A percentile compares a stretch with the other conserved stretches of the same genome.
Conservation (phyloP, 2,329 filamentous ascomycete genomes). For the Leptographium galeiforme region DNA sequence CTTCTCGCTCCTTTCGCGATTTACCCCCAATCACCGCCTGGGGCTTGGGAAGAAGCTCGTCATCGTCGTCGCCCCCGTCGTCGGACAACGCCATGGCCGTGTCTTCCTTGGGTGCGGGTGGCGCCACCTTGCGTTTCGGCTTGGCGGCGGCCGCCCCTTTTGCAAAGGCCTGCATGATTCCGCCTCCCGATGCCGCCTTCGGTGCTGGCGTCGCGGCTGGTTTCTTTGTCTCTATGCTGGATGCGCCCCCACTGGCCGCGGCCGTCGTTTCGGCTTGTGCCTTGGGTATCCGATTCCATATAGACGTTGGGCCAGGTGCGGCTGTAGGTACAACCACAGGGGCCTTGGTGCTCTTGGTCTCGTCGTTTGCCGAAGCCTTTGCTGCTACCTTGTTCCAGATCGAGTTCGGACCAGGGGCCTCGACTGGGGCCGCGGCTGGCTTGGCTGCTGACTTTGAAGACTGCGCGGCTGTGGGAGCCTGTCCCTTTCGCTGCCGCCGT, state of each 20-base stretch:
- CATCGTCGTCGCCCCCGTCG: constrained; percentile 27
- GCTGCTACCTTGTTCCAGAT: constrained; percentile 6
- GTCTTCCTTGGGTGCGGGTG: constrained; percentile 32
- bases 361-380: constrained; percentile 8
- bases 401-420: constrained; percentile 6
- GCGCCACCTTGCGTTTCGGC: constrained; percentile 31
- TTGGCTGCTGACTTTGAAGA: constrained; percentile 13
- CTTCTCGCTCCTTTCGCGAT: constrained; percentile 48
- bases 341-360: constrained; percentile 8
- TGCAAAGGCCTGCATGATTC: constrained; percentile 68
- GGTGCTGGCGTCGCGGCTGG: constrained; percentile 17
- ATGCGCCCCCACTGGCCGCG: constrained; percentile 16
- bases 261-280: constrained; percentile 14
- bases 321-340: constrained; percentile 13
- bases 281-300: constrained; percentile 1
- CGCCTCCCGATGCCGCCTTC: constrained; percentile 43
- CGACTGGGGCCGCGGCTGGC: background rate
- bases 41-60: constrained; percentile 33
- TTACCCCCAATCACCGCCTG: constrained; percentile 18
- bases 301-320: constrained; percentile 15
- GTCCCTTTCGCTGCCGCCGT: constrained; percentile 29
- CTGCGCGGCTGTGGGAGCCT: constrained; percentile 7
- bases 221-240: constrained; percentile 28
- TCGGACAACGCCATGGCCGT: constrained; percentile 36
- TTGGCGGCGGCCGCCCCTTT: constrained; percentile 38